Base-by-base conservation (phyloP, 2,329 filamentous ascomycete species). In the Dothideomycetidae sp. region DNA sequence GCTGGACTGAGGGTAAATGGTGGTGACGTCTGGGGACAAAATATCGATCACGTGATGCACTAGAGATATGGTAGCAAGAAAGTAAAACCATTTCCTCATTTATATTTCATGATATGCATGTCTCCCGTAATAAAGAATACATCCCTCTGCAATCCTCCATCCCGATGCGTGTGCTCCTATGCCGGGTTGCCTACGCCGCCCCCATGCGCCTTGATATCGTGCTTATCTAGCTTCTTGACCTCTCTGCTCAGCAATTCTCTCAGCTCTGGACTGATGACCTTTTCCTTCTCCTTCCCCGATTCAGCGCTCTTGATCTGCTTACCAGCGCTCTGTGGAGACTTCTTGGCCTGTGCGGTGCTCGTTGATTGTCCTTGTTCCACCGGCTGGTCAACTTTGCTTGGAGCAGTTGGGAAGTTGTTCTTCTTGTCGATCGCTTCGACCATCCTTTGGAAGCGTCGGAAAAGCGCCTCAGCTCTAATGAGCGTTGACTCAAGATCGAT, bases 381-480 rank as follows among this genome's bases (percentile, higher is more conserved):
- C n/a, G 45, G 37, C 12, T 13, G 32, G 5, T 34, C 34, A 23
- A 13, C 30, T 2, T 29, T 14, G n/a, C 29, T 15, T 5, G 36
- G 31, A 14, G 63, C 55, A 4, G 66, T 62, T 0, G 85, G 85
- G 48, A 93, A 92, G 51, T 82, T 85, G 36, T 78, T 69, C 57
- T 90, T 92, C 62, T 90, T 88, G 58, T 98, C 92, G 23, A 93
- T 78, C 1, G 83, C 81, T 52, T 96, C 84, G 9, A 98, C 80
- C 2, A 83, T 78, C 31, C 85, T 73, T 51, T 92, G 78, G 59
- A 93, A 98, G 34, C 81, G 77, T 44, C 74, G 75, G 66, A 92
- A 98, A 2, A 98, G 72, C 0, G 76, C 72, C 59, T 98, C 90
- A 9, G 90, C 90, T 19, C 86, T 75, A 42, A 93, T 75, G 12